phyloP scores from a whole-genome alignment of 2,329 filamentous ascomycete genomes.

The Harringtonia lauricola region DNA sequence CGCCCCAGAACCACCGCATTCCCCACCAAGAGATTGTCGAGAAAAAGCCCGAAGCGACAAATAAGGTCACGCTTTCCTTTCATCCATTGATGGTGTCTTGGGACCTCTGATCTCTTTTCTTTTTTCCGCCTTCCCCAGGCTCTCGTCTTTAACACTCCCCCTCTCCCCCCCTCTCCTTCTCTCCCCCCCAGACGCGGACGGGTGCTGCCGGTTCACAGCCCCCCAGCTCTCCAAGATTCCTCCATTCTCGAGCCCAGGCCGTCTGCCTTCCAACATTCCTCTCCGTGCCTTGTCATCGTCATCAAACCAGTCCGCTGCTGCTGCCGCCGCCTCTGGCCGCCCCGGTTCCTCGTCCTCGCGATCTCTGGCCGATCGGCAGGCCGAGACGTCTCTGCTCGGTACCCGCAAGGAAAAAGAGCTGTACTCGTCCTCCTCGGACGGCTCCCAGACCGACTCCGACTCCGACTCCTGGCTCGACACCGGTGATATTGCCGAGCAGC shows the following conservation, averaged over 20 bases:
- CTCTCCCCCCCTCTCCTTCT: constrained; percentile 1
- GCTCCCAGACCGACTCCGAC: constrained; percentile 37
- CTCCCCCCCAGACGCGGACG: constrained; percentile 30
- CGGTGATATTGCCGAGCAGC: constrained; percentile 86
- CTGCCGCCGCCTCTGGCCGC: not conserved
- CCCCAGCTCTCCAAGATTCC: constrained; percentile 75
- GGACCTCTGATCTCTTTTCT: not conserved
- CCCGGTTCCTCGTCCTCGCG: constrained; percentile 19
- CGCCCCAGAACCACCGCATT: not conserved
- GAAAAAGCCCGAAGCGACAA: too few species aligned
- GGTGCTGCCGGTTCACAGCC: constrained; percentile 72
- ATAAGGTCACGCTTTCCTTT: too few species aligned
- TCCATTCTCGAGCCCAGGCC: constrained; percentile 48
- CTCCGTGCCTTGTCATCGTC: constrained; percentile 54
- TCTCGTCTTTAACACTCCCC: not conserved
- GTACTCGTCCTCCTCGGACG: constrained; percentile 7
- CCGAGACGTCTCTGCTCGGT: constrained; percentile 35
- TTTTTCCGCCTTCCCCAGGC: not conserved
- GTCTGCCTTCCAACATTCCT: constrained; percentile 76
- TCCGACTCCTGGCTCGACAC: constrained; percentile 76
- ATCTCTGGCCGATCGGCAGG: constrained; percentile 14
- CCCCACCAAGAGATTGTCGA: too few species aligned
- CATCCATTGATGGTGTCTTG: not conserved
- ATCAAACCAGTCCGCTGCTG: constrained; percentile 5
- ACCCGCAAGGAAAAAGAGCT: constrained; percentile 20